These are phyloP conservation scores for Neonectria sp. DNA, from an alignment of 2,329 filamentous ascomycete species.

Conservation along the genomic window DNA sequence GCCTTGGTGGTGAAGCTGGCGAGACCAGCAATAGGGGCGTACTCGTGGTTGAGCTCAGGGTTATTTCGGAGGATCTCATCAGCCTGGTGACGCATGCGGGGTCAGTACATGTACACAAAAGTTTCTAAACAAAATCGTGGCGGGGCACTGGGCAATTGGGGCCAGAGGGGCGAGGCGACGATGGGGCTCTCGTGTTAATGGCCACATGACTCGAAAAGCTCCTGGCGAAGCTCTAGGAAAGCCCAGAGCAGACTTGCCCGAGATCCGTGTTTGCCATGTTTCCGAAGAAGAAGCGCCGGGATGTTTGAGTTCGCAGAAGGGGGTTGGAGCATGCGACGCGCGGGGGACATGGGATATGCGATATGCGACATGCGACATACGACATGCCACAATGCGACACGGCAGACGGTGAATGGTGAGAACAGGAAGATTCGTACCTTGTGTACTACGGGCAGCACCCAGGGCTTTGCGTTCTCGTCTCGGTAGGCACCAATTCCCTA, in stretches of 20 bases:
- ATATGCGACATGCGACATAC: slow-evolving; percentile 16
- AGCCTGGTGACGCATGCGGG: slow-evolving; percentile 71
- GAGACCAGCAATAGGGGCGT: slow-evolving; percentile 94
- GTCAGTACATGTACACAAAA: slow-evolving; percentile 41
- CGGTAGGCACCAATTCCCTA: slow-evolving; percentile 91
- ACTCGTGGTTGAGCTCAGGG: slow-evolving; percentile 96
- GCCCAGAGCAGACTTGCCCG: slow-evolving; percentile 23
- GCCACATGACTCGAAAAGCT: slow-evolving; percentile 41
- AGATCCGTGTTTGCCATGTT: slow-evolving; percentile 29
- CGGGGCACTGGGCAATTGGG: slow-evolving; percentile 36
- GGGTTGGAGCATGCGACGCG: slow-evolving; percentile 25
- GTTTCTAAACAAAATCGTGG: slow-evolving; percentile 19
- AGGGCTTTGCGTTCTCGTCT: slow-evolving; percentile 95
- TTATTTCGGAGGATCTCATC: slow-evolving; percentile 91
- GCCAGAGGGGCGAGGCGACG: slow-evolving; percentile 30
- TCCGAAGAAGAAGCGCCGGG: slow-evolving; percentile 7
- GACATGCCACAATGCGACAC: slow-evolving; percentile 28
- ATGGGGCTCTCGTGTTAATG: slow-evolving; percentile 33
- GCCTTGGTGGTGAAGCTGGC: slow-evolving; percentile 89
- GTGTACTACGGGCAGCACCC: slow-evolving; percentile 96
- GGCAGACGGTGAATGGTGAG: slow-evolving; percentile 24
- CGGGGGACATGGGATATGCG: slow-evolving; percentile 18
- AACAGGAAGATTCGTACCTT: slow-evolving; percentile 73
- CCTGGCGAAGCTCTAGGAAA: slow-evolving; percentile 29
- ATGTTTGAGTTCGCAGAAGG: slow-evolving; percentile 29